Base-by-base conservation (phyloP, 495 filamentous ascomycete species). In the Jackrogersella multiformis region DNA sequence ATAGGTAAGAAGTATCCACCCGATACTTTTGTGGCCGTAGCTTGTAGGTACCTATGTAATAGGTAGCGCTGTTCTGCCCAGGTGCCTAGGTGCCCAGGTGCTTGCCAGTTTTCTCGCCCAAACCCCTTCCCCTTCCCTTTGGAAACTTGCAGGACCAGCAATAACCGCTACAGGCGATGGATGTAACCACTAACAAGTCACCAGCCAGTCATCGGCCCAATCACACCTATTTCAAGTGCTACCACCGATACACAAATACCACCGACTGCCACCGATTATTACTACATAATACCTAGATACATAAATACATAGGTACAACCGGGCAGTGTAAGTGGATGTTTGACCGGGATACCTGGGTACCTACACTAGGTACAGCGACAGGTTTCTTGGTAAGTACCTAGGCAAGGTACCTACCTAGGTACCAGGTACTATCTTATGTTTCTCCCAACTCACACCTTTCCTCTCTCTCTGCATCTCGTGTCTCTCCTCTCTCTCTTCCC, bases 101-200 rank as follows among this genome's bases (percentile, higher is more conserved):
- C 34, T 45, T 16, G 41, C 23, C 23, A 44, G 18, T 16, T n/a
- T n/a, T n/a, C n/a, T n/a, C n/a, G n/a, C n/a, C n/a, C n/a, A n/a
- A n/a, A n/a, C n/a, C n/a, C n/a, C n/a, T n/a, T n/a, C n/a, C n/a
- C n/a, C n/a, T n/a, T n/a, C n/a, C n/a, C n/a, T n/a, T n/a, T n/a
- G n/a, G n/a, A n/a, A n/a, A n/a, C n/a, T n/a, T n/a, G n/a, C n/a
- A n/a, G n/a, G n/a, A n/a, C n/a, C n/a, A n/a, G 8, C 53, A 21
- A 59, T 42, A 53, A 39, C 48, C 44, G 52, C 59, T 35, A 58
- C 41, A 16, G 28, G 28, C 46, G 48, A 39, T 49, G 45, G 6
- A 68, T 63, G 65, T 63, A 55, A 55, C 66, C 55, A 59, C 48
- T 64, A 64, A 59, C 55, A 64, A 55, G 32, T 64, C 66, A 69